phyloP scores from a whole-genome alignment of 345 rosid species.

The Pelargonium nanum region DNA sequence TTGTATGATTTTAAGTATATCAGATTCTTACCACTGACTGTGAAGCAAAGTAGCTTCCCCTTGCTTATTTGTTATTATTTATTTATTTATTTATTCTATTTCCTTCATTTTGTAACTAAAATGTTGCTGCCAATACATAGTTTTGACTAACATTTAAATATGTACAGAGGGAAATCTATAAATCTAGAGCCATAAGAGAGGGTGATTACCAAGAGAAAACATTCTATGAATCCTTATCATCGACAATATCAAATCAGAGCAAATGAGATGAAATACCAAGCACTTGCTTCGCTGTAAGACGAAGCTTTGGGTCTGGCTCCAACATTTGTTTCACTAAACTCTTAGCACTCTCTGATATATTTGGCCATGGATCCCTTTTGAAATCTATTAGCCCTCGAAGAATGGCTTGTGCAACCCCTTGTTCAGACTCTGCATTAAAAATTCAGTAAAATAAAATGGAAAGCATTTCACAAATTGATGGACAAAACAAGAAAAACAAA shows the following conservation, averaged over 20 bases:
- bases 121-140: background rate
- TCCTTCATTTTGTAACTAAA: background rate
- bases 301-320: conserved; percentile 94
- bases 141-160: background rate
- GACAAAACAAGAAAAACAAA: background rate
- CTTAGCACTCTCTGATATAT: conserved; percentile 85
- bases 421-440: conserved; percentile 75
- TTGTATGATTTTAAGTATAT: too few species aligned
- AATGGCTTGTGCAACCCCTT: conserved; percentile 99
- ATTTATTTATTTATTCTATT: too few species aligned
- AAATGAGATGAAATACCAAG: conserved; percentile 48
- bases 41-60: too few species aligned
- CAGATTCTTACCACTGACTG: too few species aligned
- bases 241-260: conserved; percentile 1
- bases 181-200: background rate
- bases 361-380: conserved; percentile 99
- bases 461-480: background rate
- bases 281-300: conserved; percentile 92
- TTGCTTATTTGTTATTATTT: background rate
- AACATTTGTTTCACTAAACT: conserved; percentile 85
- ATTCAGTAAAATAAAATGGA: conserved; percentile 1
- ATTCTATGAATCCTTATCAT: background rate
- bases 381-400: conserved; percentile 93
- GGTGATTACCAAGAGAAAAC: background rate
- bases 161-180: background rate